A percentile compares a stretch with the other conserved stretches of the same genome.
Evolutionary conservation across 2,329 filamentous ascomycete species (phyloP).

Genomic region (Pseudonectria foliicola): DNA sequence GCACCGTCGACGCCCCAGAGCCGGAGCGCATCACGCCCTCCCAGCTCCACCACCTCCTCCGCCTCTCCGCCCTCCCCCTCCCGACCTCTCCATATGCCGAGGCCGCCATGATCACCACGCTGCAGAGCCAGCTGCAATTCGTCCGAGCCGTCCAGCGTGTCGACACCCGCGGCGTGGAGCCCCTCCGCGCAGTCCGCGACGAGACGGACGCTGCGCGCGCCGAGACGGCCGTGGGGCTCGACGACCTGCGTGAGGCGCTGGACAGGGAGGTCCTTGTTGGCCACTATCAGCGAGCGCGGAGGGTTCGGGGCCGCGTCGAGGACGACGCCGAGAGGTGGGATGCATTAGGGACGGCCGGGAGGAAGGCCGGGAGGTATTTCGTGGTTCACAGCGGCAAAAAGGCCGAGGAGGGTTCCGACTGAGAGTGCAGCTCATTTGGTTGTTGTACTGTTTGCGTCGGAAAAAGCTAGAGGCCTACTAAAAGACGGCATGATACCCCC

Average conservation of each 20-base stretch:
- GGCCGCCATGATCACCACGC: constrained; percentile 60
- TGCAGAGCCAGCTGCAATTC: constrained; percentile 81
- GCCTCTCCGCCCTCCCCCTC: constrained; percentile 77
- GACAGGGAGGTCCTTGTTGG: constrained; percentile 55
- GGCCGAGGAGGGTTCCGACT: constrained; percentile 16
- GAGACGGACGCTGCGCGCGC: constrained; percentile 59
- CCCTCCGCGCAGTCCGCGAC: constrained; percentile 73
- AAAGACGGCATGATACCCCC: constrained; percentile 12
- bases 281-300: constrained; percentile 38
- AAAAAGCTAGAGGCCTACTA: background rate
- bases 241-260: constrained; percentile 49
- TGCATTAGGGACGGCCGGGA: constrained; percentile 57
- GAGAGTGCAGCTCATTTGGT: background rate
- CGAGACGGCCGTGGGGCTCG: constrained; percentile 53
- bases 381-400: constrained; percentile 60
- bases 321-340: constrained; percentile 59
- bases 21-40: constrained; percentile 47
- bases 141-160: constrained; percentile 79
- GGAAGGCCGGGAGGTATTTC: constrained; percentile 66
- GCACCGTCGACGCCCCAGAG: constrained; percentile 20
- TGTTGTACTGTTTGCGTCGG: background rate
- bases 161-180: constrained; percentile 64
- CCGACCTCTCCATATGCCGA: constrained; percentile 60
- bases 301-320: constrained; percentile 30
- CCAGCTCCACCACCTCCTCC: constrained; percentile 76